These are phyloP conservation scores for Alternaria ethzedia DNA, from an alignment of 2,329 filamentous ascomycete species.

Conservation along the genomic window DNA sequence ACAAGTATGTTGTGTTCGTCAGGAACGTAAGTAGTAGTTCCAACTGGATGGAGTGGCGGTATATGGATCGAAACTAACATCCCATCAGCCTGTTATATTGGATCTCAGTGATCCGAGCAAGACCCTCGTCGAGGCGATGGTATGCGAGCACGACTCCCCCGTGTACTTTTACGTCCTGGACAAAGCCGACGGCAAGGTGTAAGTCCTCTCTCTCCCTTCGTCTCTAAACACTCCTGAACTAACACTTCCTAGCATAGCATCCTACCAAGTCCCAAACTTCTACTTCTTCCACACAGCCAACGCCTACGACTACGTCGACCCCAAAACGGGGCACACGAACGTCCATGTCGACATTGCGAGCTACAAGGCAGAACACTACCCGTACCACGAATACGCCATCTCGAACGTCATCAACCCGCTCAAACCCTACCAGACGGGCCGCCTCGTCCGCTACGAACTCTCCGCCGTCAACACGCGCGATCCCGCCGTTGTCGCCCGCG, in stretches of 20 bases:
- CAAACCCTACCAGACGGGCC: neutral
- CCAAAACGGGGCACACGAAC: neutral
- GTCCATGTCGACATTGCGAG: neutral
- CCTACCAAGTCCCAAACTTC: neutral
- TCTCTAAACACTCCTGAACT: neutral
- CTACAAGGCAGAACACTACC: neutral
- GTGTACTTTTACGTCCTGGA: neutral
- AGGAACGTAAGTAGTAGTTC: neutral
- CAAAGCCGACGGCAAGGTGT: neutral
- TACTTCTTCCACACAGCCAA: neutral
- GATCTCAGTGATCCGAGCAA: neutral
- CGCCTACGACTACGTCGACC: neutral
- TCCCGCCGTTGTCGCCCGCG: neutral
- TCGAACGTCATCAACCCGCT: neutral
- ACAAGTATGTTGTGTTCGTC: neutral
- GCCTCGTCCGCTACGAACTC: neutral
- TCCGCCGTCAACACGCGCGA: neutral
- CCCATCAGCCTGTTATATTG: neutral
- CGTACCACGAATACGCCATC: neutral
- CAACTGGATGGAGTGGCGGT: neutral
- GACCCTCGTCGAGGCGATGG: neutral
- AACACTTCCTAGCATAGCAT: neutral
- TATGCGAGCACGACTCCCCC: neutral
- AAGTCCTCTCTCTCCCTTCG: neutral
- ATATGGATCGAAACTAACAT: neutral